Conservation (phyloP, 2,329 filamentous ascomycete genomes). For the Podosphaera fusca region DNA sequence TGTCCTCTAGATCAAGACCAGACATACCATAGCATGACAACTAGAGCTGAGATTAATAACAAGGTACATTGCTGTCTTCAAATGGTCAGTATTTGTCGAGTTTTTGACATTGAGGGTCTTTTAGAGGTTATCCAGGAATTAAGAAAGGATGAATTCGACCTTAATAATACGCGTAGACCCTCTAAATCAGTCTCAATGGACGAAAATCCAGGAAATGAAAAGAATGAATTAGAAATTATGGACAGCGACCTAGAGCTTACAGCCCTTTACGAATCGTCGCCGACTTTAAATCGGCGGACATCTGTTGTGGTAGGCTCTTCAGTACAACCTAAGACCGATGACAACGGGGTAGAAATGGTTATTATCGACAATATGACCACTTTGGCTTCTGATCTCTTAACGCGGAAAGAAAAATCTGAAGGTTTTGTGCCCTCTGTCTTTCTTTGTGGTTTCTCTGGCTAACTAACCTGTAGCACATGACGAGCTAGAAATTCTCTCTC, state of each 20-base stretch:
- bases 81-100: conserved; percentile 27
- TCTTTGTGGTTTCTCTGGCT: not conserved
- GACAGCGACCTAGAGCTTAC: conserved; percentile 18
- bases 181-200: not conserved
- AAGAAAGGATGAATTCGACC: not conserved
- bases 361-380: conserved; percentile 31
- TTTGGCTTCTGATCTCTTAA: conserved; percentile 29
- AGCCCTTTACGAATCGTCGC: not conserved
- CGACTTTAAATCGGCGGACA: not conserved
- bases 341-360: conserved; percentile 20
- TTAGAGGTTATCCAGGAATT: conserved; percentile 32
- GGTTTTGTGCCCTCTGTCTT: conserved; percentile 5
- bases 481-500: conserved; percentile 24
- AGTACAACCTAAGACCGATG: not conserved
- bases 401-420: conserved; percentile 21
- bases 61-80: conserved; percentile 19
- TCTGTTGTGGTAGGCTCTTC: not conserved
- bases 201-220: not conserved
- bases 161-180: not conserved
- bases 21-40: not conserved
- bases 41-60: conserved; percentile 3
- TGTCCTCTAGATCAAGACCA: not conserved
- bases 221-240: conserved; percentile 1
- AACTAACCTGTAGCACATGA: conserved; percentile 20
- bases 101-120: conserved; percentile 35